Evolutionary conservation across 345 rosid species (phyloP).

Genomic region (Arabis alpina): DNA sequence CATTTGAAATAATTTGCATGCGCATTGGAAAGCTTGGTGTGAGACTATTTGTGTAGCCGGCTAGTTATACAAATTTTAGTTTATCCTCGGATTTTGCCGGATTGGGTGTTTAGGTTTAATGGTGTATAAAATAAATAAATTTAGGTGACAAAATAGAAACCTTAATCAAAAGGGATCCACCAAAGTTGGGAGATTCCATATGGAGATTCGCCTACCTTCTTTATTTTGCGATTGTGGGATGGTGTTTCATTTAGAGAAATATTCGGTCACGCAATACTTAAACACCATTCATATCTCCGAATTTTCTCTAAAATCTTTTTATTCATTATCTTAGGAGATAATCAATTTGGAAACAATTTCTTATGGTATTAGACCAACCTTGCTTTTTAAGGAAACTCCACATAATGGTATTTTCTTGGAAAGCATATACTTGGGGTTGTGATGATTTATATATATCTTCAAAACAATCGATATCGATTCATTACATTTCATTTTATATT

Average conservation of each 20-base stretch:
- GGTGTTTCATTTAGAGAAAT: conserved; percentile 21
- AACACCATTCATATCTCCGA: conserved; percentile 1
- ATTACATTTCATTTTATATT: too few relatives aligned
- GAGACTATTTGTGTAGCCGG: too few relatives aligned
- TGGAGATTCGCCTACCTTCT: conserved; percentile 42
- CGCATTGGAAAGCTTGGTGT: too few relatives aligned
- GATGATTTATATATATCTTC: not conserved
- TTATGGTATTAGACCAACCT: conserved; percentile 5
- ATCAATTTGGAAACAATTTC: not conserved
- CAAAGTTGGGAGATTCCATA: not conserved
- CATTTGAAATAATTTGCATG: too few relatives aligned
- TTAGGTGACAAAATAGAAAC: not conserved
- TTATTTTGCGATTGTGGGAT: conserved; percentile 27
- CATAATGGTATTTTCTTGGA: not conserved
- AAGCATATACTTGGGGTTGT: not conserved
- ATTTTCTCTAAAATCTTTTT: not conserved
- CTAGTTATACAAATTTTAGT: not conserved
- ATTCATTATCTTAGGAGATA: conserved; percentile 11
- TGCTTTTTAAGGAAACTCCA: not conserved
- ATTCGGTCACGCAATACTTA: conserved; percentile 22
- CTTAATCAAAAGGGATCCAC: conserved; percentile 11
- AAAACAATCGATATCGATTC: too few relatives aligned
- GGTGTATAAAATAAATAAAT: not conserved
- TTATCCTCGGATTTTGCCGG: not conserved
- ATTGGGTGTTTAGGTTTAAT: not conserved